Conservation (phyloP, 1,284 basidiomycete genomes). For the Cryptococcus sp. region DNA sequence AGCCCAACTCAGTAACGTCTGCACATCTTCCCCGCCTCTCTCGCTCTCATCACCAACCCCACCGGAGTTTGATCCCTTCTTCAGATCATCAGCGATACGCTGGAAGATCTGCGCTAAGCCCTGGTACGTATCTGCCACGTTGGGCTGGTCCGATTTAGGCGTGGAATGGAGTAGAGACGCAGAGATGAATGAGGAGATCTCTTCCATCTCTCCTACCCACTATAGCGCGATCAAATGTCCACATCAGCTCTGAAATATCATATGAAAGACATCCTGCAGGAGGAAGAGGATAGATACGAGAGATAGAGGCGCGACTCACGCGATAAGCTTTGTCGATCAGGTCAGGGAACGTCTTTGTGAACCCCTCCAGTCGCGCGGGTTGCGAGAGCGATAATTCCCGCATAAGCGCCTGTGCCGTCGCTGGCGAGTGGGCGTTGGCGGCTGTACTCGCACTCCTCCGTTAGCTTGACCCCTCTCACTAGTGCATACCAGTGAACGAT, state of each 20-base stretch:
- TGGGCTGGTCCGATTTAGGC: neutral
- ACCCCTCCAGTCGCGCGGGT: constrained; percentile 3
- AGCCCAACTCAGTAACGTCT: constrained; percentile 10
- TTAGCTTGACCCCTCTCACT: neutral
- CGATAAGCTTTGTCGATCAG: constrained; percentile 24
- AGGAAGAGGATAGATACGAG: neutral
- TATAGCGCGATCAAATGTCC: neutral
- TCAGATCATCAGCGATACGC: constrained; percentile 20
- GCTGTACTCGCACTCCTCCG: constrained; percentile 1
- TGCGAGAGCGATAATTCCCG: constrained; percentile 11
- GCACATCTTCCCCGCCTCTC: constrained; percentile 8
- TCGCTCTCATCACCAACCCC: neutral
- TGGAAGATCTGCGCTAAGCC: constrained; percentile 23
- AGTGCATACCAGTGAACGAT: neutral
- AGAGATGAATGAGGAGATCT: constrained; percentile 21
- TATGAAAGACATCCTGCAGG: neutral
- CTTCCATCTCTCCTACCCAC: constrained; percentile 31
- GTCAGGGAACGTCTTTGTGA: constrained; percentile 12
- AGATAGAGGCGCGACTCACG: constrained; percentile 7
- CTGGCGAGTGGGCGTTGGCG: constrained; percentile 24
- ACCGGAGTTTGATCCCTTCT: neutral
- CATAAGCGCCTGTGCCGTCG: constrained; percentile 20
- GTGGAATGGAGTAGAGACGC: constrained; percentile 6
- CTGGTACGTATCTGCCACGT: constrained; percentile 13
- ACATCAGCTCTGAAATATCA: neutral